Percentiles rank a stretch among this genome's conserved stretches.
Evolutionary conservation across 495 filamentous ascomycete genomes (phyloP).

Genomic region (Oidiodendron maius): DNA sequence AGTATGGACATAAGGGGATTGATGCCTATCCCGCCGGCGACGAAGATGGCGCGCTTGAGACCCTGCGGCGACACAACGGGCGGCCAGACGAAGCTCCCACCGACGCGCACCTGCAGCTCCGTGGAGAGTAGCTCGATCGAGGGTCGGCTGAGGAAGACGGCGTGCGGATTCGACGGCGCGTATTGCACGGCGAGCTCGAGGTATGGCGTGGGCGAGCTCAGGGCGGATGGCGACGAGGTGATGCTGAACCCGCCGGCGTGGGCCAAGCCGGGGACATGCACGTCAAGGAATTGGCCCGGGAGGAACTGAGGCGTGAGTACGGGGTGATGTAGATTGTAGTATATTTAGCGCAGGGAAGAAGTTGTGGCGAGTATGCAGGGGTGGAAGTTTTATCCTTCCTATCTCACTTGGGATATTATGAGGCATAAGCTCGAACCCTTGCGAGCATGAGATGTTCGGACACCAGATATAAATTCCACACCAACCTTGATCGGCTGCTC

Average conservation of each 20-base stretch:
- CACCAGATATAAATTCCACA: constrained; percentile 23
- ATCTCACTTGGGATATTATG: no score
- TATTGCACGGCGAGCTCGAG: constrained; percentile 72
- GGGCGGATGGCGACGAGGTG: constrained; percentile 59
- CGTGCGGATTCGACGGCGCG: constrained; percentile 59
- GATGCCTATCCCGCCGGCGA: constrained; percentile 81
- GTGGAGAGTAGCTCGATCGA: constrained; percentile 46
- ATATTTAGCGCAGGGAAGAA: no score
- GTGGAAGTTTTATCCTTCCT: no score
- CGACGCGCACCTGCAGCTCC: constrained; percentile 61
- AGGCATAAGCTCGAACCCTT: no score
- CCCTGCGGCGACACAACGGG: constrained; percentile 29
- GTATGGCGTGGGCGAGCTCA: constrained; percentile 32
- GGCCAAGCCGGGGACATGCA: constrained; percentile 58
- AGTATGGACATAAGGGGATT: constrained; percentile 57
- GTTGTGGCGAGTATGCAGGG: no score
- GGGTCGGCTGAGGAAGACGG: constrained; percentile 68
- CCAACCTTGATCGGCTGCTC: constrained; percentile 21
- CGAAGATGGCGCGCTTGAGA: constrained; percentile 57
- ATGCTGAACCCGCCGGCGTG: constrained; percentile 83
- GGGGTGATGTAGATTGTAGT: no score
- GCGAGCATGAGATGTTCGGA: no score
- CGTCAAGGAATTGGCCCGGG: constrained; percentile 90
- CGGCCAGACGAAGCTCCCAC: constrained; percentile 77
- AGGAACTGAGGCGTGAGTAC: no score